Evolutionary conservation across 2,329 filamentous ascomycete species (phyloP), one percentile per base, ranked within the genome.

Genomic region (Ceratocystis alfenasii): DNA sequence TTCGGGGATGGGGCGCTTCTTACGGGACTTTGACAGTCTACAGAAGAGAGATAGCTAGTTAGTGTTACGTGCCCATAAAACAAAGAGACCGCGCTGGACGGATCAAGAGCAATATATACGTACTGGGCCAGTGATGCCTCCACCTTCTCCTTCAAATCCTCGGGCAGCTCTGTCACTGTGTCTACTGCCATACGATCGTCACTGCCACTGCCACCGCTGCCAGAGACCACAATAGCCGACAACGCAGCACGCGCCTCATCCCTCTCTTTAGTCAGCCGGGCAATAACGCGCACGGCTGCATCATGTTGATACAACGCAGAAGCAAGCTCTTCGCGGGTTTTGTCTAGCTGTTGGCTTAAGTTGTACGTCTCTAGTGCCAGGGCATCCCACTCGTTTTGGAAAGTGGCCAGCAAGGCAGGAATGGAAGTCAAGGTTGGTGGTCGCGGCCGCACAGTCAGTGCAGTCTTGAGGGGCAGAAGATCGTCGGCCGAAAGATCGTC

Each of bases 381-480:
- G 7, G 92, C 87, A 74, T 99, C 94, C 94, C 94, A 99, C 80
- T 99, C 94, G 75, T 95, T 95, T 75, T 99, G 94, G 75, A 99
- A 97, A 48, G 92, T 88, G 62, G 90, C 88, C 66, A 99, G 87
- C 66, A 99, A 84, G 20, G 94, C 91, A 25, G 94, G 94, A 73
- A 99, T 96, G 46, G 94, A 99, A 65, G 94, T 97, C 72, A 97
- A 85, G 44, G 90, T 92, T 41, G 94, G 93, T 67, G 94, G 92
- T 72, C 94, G 85, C 63, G 94, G 93, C 71, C 89, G 88, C 69
- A 96, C 90, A 71, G 90, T 83, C 77, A 88, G 87, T 71, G 88
- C 83, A 67, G 89, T 86, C 78, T 94, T 90, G 75, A 99, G 82
- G 69, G 91, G 87, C 72, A 99, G 82, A 68, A 99, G 84, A 75